A percentile compares a stretch with the other conserved stretches of the same genome.
Conservation (phyloP, 257 asterid species). For the Nicotiana undulata region DNA sequence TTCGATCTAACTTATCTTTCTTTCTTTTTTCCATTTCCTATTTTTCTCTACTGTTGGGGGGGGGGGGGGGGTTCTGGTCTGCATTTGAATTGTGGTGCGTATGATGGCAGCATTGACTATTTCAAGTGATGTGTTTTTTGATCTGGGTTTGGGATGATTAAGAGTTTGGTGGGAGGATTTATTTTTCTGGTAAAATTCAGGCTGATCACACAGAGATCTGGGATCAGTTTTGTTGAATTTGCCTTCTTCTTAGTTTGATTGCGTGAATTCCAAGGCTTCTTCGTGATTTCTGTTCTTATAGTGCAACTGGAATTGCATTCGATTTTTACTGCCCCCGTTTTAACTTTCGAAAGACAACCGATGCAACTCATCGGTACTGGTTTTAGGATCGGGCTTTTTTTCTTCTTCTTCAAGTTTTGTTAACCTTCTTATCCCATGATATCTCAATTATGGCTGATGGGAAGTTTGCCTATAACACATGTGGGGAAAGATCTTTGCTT, state of each 20-base stretch:
- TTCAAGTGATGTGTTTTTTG: not conserved
- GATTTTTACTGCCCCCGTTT: not conserved
- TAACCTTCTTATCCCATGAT: no score
- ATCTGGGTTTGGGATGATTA: not conserved
- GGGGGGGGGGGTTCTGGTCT: not conserved
- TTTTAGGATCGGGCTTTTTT: not conserved
- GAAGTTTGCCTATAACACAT: not conserved
- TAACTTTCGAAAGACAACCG: not conserved
- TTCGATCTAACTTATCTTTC: not conserved
- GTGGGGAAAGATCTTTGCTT: not conserved
- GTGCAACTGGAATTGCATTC: no score
- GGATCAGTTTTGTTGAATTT: not conserved
- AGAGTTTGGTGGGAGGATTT: not conserved
- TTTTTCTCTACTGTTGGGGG: no score
- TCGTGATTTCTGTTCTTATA: not conserved
- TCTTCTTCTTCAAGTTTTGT: not conserved
- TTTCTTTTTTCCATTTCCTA: no score
- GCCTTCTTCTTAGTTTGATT: not conserved
- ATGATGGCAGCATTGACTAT: not conserved
- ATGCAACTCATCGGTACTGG: not conserved
- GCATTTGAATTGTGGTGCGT: not conserved
- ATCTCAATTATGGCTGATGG: not conserved
- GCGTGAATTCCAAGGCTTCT: not conserved
- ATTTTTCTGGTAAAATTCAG: not conserved
- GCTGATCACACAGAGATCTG: constrained; percentile 5